Evolutionary conservation across 192 early-diverging fungal genomes (phyloP), one percentile per base, ranked within the genome.

Genomic region (Entomortierella parvispora): DNA sequence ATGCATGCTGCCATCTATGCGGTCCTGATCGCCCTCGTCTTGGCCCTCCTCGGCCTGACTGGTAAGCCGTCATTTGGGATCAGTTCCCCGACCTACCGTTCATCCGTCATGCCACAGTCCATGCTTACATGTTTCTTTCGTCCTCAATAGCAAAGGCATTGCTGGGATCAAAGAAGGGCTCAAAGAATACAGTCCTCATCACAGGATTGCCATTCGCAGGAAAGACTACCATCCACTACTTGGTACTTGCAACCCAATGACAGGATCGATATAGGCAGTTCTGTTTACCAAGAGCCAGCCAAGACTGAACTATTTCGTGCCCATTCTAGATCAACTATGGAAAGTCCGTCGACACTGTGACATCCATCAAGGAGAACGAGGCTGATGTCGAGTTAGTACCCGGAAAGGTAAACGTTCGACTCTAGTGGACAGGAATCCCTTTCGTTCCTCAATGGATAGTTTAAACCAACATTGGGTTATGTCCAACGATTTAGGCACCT

Each of bases 291-390:
- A 37, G 8, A 52, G 10, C 25, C 4, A 28, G 6, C 7, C 23
- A 29, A 28, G 50, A 52, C n/a, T n/a, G n/a, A n/a, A n/a, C 37
- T 40, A 9, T 40, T 40, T 40, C 12, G 32, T 11, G 22, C 58
- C 45, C 34, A 45, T 29, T 12, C 12, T 80, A 90, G 87, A 80
- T 91, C 40, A 72, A 67, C 28, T 77, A 86, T 70, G 83, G 78
- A 15, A 74, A 83, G 53, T 45, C 44, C 11, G 78, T 79, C 1
- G 64, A 70, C 11, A 93, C 91, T 14, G 81, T 86, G 7, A 88
- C 90, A 2, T 93, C 92, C 4, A 91, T 92, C 81, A 87, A 85
- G 48, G 87, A 93, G 66, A 93, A 93, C 59, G 87, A 91, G 69
- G 88, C 70, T 12, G 58, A 80, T 43, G 69, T 92, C 54, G 62